Percentiles rank a stretch among this genome's conserved stretches.
Conservation (phyloP, 441 rosid genomes). For the Geranium incanum region DNA sequence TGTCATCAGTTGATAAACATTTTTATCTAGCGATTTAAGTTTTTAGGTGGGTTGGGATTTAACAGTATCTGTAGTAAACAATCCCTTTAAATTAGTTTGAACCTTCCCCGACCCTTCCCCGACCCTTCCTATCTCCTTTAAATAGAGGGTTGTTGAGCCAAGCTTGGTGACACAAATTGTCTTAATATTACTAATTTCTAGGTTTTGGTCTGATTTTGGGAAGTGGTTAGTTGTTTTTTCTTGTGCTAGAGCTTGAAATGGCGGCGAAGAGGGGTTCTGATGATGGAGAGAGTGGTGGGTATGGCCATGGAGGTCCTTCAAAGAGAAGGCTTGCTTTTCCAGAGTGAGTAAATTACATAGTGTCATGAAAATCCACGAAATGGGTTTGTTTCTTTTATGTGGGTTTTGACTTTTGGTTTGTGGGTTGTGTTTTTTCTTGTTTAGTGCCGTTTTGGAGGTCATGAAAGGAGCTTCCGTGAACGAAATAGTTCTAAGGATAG, state of each 20-base stretch:
- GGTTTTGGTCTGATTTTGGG: not conserved
- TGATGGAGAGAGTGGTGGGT: slow-evolving; percentile 26
- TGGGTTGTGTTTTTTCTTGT: slow-evolving; percentile 6
- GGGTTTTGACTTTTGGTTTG: not conserved
- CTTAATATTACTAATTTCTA: too few species aligned
- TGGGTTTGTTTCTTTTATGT: not conserved
- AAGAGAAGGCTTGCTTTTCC: slow-evolving; percentile 32
- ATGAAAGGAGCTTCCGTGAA: slow-evolving; percentile 32
- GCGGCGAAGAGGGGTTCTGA: slow-evolving; percentile 34
- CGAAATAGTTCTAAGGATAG: slow-evolving; percentile 32
- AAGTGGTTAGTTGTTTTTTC: too few species aligned
- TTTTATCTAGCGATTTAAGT: too few species aligned
- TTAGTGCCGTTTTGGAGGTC: slow-evolving; percentile 34
- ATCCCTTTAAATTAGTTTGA: not conserved
- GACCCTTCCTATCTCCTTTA: not conserved
- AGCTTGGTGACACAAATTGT: not conserved
- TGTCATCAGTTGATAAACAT: too few species aligned
- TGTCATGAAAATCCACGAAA: too few species aligned
- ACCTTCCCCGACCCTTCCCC: not conserved
- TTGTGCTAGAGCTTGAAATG: slow-evolving; percentile 14
- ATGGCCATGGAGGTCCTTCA: slow-evolving; percentile 22
- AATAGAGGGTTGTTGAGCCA: not conserved
- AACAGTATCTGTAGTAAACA: too few species aligned
- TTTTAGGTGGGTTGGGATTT: too few species aligned
- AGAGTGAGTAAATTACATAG: slow-evolving; percentile 30